A percentile compares a stretch with the other conserved stretches of the same genome.
Evolutionary conservation across 768 basidiomycete species (phyloP).

Genomic region (Leccinum variicolor): DNA sequence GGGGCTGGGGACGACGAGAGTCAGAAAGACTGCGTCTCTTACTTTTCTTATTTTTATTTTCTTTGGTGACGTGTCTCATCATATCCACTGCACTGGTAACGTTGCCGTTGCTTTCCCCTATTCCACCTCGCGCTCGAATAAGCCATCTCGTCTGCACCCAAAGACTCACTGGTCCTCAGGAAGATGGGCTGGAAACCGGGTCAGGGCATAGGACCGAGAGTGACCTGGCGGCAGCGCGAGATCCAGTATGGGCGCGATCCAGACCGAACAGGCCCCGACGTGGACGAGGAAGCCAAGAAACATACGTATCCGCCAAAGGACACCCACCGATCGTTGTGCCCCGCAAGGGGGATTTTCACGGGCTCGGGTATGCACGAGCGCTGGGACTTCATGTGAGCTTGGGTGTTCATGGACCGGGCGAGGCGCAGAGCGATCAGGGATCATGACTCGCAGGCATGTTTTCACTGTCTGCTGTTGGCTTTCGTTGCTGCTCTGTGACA

Average conservation of each 20-base stretch:
- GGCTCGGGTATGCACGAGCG: conserved; percentile 73
- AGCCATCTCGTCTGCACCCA: conserved; percentile 68
- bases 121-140: conserved; percentile 57
- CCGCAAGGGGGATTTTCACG: conserved; percentile 74
- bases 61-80: neutral
- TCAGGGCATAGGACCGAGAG: conserved; percentile 84
- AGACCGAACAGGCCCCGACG: conserved; percentile 40
- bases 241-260: conserved; percentile 61
- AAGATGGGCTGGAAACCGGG: conserved; percentile 96
- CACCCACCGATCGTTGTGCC: too few species aligned
- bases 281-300: conserved; percentile 82
- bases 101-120: neutral
- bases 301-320: conserved; percentile 87
- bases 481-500: neutral
- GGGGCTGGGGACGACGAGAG: conserved; percentile 36
- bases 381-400: conserved; percentile 58
- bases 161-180: conserved; percentile 82
- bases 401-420: conserved; percentile 30
- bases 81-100: conserved; percentile 8
- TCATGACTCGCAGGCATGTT: conserved; percentile 56
- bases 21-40: conserved; percentile 34
- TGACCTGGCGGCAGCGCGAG: conserved; percentile 71
- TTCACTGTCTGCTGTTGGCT: neutral
- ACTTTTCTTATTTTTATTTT: neutral
- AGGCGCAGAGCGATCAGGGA: conserved; percentile 32